Percentiles rank a stretch among this genome's conserved stretches.
These are phyloP conservation scores for Raphidocelis subcapitata DNA, from an alignment of 139 green algal species.

Conservation along the genomic window DNA sequence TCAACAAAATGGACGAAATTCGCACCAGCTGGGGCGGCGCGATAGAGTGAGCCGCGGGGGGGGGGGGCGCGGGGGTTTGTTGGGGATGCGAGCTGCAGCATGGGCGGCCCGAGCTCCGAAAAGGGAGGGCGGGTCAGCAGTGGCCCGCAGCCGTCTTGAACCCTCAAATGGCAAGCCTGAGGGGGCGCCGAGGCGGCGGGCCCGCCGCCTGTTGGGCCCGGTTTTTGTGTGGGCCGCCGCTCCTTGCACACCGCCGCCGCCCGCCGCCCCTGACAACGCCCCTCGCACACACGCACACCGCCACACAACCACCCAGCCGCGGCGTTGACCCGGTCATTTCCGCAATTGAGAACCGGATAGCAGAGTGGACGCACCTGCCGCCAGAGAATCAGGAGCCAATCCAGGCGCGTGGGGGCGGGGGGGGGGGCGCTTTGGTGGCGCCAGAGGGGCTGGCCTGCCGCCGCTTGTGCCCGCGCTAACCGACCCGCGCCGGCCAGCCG, in stretches of 20 bases:
- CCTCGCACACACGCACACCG: neutral
- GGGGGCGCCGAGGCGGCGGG: no score
- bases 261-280: no score
- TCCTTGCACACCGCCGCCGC: no score
- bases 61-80: no score
- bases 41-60: conserved; percentile 48
- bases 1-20: conserved; percentile 49
- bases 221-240: no score
- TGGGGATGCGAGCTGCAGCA: no score
- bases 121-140: no score
- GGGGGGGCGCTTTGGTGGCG: conserved; percentile 1
- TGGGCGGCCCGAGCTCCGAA: no score
- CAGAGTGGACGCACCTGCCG: conserved; percentile 69
- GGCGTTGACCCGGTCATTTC: conserved; percentile 52
- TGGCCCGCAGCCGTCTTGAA: no score
- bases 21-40: conserved; percentile 61
- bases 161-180: no score
- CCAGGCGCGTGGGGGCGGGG: conserved; percentile 38
- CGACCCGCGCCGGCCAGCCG: neutral
- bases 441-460: neutral
- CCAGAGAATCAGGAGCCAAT: conserved; percentile 61
- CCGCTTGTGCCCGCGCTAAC: neutral
- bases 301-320: conserved; percentile 20
- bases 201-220: no score
- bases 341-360: conserved; percentile 58